Evolutionary conservation across 1,284 basidiomycete genomes (phyloP), one percentile per base, ranked within the genome.

Genomic region (Agaricales sp.): DNA sequence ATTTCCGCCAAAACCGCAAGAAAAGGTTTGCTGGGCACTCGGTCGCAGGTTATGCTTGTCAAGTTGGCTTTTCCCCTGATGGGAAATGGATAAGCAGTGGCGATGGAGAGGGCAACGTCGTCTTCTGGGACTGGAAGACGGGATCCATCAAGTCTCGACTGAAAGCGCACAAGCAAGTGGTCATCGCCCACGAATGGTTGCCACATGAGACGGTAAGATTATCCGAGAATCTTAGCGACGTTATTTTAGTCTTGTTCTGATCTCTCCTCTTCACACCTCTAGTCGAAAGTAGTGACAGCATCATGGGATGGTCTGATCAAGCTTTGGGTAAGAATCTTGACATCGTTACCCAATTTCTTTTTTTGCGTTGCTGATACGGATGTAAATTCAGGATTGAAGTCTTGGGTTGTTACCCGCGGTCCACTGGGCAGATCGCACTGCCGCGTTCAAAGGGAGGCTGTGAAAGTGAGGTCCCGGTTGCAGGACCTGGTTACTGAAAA

Each of bases 81-180:
- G 96, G 96, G 14, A 91, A 92, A 65, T 95, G 92, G 84, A 85
- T 99, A 58, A 94, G 90, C 58, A 94, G 91, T 49, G 96, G 96
- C 23, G 95, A 98, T 59, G 89, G 90, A 2, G 82, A 87, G 54
- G 96, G 96, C 1, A 93, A 96, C 63, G 75, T 99, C 43, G 90
- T 98, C 13, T 96, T 98, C 67, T 99, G 95, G 96, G 96, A 99
- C 67, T 99, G 92, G 92, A 99, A 98, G 71, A 92, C 84, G n/a
- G 88, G 92, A 2, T 81, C 88, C 55, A 90, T 99, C 63, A 87
- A 92, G 66, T 94, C 91, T 54, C 73, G 92, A 43, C 67, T 99
- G 51, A 80, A 82, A 52, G 90, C 90, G 3, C 96, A 99, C 65
- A 82, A 79, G 38, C 92, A 98, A 68, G 95, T 97, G 6, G 89